Conservation (phyloP, 1,139 yeast species). For the Candida mesenterica region DNA sequence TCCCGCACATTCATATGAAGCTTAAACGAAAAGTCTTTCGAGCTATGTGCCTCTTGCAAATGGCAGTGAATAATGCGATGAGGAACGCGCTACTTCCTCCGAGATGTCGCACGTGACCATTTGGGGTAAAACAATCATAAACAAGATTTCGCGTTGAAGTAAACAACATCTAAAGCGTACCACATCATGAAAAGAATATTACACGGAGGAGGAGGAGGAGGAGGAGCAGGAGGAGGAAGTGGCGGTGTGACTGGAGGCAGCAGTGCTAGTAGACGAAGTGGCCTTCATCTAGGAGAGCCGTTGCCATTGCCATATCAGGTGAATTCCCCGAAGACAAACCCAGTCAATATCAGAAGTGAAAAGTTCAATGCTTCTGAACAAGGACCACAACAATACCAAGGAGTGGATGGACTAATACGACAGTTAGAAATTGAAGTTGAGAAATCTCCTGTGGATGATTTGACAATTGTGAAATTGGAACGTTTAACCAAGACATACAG, state of each 20-base stretch:
- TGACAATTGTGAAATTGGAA: conserved; percentile 6
- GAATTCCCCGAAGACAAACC: conserved; percentile 7
- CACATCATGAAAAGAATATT: conserved; percentile 8
- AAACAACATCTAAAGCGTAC: neutral
- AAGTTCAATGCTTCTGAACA: too few species aligned
- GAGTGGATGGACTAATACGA: conserved; percentile 2
- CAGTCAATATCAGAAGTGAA: neutral
- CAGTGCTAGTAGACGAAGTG: conserved; percentile 1
- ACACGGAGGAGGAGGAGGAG: conserved; percentile 5
- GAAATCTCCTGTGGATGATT: conserved; percentile 3
- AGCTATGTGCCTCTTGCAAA: too few species aligned
- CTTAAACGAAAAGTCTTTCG: neutral
- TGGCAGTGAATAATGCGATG: conserved; percentile 2
- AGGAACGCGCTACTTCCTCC: neutral
- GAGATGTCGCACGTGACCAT: too few species aligned
- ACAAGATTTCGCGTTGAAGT: conserved; percentile 1
- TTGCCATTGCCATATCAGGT: conserved; percentile 36
- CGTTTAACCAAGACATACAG: conserved; percentile 6
- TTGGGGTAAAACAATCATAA: too few species aligned
- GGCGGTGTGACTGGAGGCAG: too few species aligned
- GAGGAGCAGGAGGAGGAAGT: too few species aligned
- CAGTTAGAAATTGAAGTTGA: conserved; percentile 3
- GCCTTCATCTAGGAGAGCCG: conserved; percentile 29
- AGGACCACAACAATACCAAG: neutral
- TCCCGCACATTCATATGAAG: conserved; percentile 14